These are phyloP conservation scores for Blastocystis sp. DNA, from an alignment of 352 stramenopile species.

Conservation along the genomic window DNA sequence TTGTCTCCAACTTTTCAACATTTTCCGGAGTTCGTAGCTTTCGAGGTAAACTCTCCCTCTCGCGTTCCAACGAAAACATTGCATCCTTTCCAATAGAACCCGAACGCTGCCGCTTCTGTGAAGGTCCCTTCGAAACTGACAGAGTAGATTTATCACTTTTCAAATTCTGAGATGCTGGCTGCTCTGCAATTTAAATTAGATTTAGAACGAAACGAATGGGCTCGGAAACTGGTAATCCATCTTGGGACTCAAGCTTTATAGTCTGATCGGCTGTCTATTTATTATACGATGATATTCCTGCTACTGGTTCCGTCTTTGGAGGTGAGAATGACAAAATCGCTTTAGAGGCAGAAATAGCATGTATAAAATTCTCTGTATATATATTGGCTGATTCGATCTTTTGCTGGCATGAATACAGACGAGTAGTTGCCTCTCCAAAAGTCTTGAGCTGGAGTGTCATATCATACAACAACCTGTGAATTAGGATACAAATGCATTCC, in stretches of 20 bases:
- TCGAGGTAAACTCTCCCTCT: background rate
- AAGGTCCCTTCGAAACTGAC: background rate
- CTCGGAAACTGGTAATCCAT: background rate
- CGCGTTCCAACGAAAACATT: conserved; percentile 18
- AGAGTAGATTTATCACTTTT: background rate
- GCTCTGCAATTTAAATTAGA: background rate
- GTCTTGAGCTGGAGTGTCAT: background rate
- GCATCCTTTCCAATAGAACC: background rate
- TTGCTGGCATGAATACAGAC: background rate
- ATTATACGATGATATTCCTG: background rate
- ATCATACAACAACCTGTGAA: background rate
- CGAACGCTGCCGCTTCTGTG: background rate
- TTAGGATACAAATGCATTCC: background rate
- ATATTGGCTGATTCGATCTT: background rate
- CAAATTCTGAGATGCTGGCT: background rate
- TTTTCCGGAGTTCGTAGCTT: background rate
- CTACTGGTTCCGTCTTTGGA: background rate
- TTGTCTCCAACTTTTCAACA: background rate
- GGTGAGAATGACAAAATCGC: background rate
- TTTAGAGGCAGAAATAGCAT: background rate
- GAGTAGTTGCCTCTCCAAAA: background rate
- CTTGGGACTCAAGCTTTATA: background rate
- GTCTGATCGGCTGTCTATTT: background rate
- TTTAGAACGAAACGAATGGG: background rate
- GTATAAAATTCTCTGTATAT: background rate